Conservation (phyloP, 2,329 filamentous ascomycete species). For the Clarireedia homoeocarpa region DNA sequence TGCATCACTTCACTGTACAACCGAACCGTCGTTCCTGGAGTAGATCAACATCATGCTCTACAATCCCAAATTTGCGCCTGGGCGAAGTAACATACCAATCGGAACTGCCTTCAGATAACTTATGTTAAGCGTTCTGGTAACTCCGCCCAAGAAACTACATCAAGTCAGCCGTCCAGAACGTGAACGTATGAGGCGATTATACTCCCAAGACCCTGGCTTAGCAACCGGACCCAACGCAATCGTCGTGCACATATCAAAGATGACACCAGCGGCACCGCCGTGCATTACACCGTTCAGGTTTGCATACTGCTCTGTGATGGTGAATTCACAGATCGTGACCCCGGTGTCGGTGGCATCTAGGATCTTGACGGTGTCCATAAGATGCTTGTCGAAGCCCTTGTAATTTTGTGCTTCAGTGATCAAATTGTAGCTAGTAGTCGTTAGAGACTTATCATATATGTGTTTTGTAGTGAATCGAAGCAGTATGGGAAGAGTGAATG, state of each 20-base stretch:
- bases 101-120: slow-evolving; percentile 43
- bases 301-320: slow-evolving; percentile 35
- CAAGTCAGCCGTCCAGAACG: not conserved
- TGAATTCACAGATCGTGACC: slow-evolving; percentile 36
- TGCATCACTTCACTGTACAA: slow-evolving; percentile 37
- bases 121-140: slow-evolving; percentile 42
- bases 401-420: slow-evolving; percentile 15
- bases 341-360: slow-evolving; percentile 27
- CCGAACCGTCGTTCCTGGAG: slow-evolving; percentile 33
- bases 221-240: slow-evolving; percentile 41
- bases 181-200: slow-evolving; percentile 1
- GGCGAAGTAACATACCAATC: slow-evolving; percentile 28
- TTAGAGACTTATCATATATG: not conserved
- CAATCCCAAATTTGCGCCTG: not conserved
- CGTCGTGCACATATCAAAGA: slow-evolving; percentile 48
- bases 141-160: slow-evolving; percentile 39
- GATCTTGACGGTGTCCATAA: slow-evolving; percentile 23
- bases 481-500: no score
- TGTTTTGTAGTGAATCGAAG: no score
- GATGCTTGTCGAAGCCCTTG: slow-evolving; percentile 20
- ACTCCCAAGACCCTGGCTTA: slow-evolving; percentile 42
- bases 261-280: slow-evolving; percentile 44
- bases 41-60: not conserved
- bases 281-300: slow-evolving; percentile 43
- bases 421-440: slow-evolving; percentile 16